Conservation (phyloP, 257 asterid genomes). For the Orobanche coerulescens region DNA sequence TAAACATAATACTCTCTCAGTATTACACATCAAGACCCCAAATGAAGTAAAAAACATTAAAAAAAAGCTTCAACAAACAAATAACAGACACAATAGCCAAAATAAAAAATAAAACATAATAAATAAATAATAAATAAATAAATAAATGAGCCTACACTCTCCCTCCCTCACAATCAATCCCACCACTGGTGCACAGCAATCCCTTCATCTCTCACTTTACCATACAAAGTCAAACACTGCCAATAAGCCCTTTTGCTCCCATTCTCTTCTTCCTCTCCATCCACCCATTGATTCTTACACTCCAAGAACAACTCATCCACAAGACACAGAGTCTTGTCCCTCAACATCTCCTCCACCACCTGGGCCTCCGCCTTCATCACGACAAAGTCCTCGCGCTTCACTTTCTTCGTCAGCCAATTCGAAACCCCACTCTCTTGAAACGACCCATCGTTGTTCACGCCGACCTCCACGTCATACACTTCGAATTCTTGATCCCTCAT, state of each 20-base stretch:
- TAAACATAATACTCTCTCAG: neutral
- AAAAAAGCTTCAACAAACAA: neutral
- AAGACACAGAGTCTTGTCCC: conserved; percentile 37
- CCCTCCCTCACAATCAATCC: conserved; percentile 42
- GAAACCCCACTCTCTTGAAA: conserved; percentile 31
- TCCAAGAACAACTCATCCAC: conserved; percentile 76
- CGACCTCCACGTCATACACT: conserved; percentile 21
- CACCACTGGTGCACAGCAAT: conserved; percentile 92
- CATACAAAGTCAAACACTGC: conserved; percentile 78
- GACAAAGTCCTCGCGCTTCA: conserved; percentile 54
- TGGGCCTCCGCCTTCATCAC: conserved; percentile 88
- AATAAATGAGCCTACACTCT: neutral
- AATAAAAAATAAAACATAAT: neutral
- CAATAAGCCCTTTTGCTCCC: conserved; percentile 66
- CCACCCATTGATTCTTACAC: conserved; percentile 56
- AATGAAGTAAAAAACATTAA: neutral
- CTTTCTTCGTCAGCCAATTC: conserved; percentile 44
- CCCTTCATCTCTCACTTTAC: conserved; percentile 67
- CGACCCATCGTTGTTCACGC: conserved; percentile 8
- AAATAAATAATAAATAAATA: neutral
- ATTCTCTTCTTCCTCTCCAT: conserved; percentile 25
- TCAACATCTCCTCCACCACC: conserved; percentile 63
- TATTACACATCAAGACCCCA: neutral
- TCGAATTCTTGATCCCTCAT: conserved; percentile 55
- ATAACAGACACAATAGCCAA: neutral